Conservation (phyloP, 139 green algal genomes). For the Marvania coccoides region DNA sequence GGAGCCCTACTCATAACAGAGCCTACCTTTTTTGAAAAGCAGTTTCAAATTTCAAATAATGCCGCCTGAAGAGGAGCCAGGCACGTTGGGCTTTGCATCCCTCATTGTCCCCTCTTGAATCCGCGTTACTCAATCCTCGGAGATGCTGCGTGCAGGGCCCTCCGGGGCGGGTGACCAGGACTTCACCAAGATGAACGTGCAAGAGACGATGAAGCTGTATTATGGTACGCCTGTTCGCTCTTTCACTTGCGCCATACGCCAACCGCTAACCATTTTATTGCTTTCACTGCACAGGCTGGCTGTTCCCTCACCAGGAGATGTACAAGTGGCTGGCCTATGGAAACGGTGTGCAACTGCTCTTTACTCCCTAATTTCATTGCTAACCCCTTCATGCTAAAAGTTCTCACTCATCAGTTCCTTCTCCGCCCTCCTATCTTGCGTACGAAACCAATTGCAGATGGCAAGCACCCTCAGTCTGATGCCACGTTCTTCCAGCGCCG, state of each 20-base stretch:
- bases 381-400: not conserved
- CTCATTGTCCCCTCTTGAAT: not conserved
- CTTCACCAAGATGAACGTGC: conserved; percentile 29
- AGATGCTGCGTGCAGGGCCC: not conserved
- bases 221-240: conserved; percentile 30
- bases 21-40: too few relatives aligned
- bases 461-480: conserved; percentile 70
- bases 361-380: not conserved
- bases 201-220: conserved; percentile 57
- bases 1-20: too few relatives aligned
- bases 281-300: conserved; percentile 4
- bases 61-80: too few relatives aligned
- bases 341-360: conserved; percentile 58
- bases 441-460: conserved; percentile 30
- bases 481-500: conserved; percentile 61
- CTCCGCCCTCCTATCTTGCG: not conserved
- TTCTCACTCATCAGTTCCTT: not conserved
- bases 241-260: too few relatives aligned
- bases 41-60: too few relatives aligned
- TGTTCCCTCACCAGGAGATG: conserved; percentile 76
- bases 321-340: conserved; percentile 87
- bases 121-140: not conserved
- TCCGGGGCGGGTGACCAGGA: not conserved
- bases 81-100: not conserved
- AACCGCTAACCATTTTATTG: too few relatives aligned